Conservation (phyloP, 495 filamentous ascomycete species). For the Penicillium pancosmium region DNA sequence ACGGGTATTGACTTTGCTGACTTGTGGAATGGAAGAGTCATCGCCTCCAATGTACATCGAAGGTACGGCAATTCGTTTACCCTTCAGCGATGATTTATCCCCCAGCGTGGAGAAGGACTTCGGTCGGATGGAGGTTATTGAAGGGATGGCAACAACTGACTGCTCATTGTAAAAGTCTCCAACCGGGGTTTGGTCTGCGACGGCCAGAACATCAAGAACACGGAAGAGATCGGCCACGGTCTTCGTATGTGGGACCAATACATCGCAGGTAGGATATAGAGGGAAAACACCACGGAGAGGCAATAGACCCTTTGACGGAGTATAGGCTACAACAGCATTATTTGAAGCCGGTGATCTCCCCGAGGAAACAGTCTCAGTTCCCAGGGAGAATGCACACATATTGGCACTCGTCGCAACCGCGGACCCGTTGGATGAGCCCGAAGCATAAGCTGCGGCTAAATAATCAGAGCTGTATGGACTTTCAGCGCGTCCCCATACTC, state of each 20-base stretch:
- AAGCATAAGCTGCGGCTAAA: constrained; percentile 39
- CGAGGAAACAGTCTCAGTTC: constrained; percentile 42
- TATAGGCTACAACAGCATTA: constrained; percentile 41
- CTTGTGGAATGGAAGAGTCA: constrained; percentile 19
- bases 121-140: constrained; percentile 29
- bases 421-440: constrained; percentile 43
- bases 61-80: constrained; percentile 36
- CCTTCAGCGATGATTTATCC: constrained; percentile 24
- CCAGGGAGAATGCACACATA: constrained; percentile 42
- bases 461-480: constrained; percentile 38
- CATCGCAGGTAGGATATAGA: constrained; percentile 41
- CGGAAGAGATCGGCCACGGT: constrained; percentile 35
- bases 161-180: constrained; percentile 44
- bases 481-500: constrained; percentile 40
- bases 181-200: constrained; percentile 23
- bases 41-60: constrained; percentile 39
- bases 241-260: constrained; percentile 40
- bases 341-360: constrained; percentile 42
- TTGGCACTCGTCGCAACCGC: constrained; percentile 40
- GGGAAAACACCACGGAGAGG: constrained; percentile 40
- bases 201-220: constrained; percentile 36
- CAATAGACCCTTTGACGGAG: constrained; percentile 39
- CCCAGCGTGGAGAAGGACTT: constrained; percentile 22
- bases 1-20: constrained; percentile 30
- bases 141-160: constrained; percentile 28